A percentile compares a stretch with the other conserved stretches of the same genome.
Evolutionary conservation across 2,329 filamentous ascomycete genomes (phyloP).

Genomic region (Ceratocystis ficicola): DNA sequence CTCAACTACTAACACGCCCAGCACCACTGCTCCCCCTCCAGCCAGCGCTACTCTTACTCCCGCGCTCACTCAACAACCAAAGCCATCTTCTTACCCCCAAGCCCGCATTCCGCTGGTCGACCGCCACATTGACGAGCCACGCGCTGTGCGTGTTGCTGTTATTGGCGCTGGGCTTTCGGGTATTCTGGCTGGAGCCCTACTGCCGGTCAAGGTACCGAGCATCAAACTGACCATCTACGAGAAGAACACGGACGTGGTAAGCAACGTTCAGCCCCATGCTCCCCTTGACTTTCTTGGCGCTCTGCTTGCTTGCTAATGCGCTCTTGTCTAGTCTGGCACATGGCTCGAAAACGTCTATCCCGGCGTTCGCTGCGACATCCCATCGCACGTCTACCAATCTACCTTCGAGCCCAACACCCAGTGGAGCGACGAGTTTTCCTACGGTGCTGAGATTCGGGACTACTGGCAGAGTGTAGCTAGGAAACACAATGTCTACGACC

Average conservation of each 20-base stretch:
- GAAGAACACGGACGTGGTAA: constrained; percentile 54
- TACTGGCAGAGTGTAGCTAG: constrained; percentile 38
- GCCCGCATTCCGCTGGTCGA: constrained; percentile 26
- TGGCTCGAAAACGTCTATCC: constrained; percentile 49
- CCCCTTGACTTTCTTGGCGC: background rate
- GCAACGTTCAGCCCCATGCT: background rate
- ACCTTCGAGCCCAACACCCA: constrained; percentile 55
- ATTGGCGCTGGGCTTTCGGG: constrained; percentile 32
- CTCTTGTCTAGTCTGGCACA: constrained; percentile 30
- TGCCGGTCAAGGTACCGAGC: constrained; percentile 56
- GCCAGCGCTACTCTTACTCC: background rate
- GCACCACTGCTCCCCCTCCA: background rate
- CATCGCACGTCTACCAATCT: constrained; percentile 54
- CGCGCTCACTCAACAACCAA: background rate
- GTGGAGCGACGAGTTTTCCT: constrained; percentile 57
- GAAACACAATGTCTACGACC: constrained; percentile 42
- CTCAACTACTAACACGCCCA: background rate
- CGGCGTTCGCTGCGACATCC: constrained; percentile 55
- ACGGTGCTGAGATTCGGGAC: constrained; percentile 51
- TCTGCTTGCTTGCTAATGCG: background rate
- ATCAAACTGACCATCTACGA: constrained; percentile 55
- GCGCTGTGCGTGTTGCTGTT: constrained; percentile 29
- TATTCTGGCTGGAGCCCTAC: constrained; percentile 47
- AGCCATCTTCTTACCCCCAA: background rate
- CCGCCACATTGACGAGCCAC: constrained; percentile 30